Evolutionary conservation across 2,329 filamentous ascomycete species (phyloP).

Genomic region (Corynespora cassiicola): DNA sequence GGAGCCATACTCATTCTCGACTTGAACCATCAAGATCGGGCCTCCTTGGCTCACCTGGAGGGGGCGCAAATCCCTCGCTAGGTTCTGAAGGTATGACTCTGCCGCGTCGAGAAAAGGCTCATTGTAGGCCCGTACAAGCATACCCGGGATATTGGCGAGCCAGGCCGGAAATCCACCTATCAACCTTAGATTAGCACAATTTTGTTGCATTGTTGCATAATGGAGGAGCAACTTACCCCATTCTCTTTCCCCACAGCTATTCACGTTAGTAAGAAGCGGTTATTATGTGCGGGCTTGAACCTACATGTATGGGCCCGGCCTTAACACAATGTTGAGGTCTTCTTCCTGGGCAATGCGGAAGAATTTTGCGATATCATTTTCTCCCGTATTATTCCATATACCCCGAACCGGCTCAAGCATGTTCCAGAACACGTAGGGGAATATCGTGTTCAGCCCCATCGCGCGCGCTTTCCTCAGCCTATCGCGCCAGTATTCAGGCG

Average conservation of each 20-base stretch:
- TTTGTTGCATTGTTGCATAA: too few relatives aligned
- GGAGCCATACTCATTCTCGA: conserved; percentile 61
- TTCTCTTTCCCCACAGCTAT: conserved; percentile 57
- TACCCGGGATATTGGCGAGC: conserved; percentile 49
- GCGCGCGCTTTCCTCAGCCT: conserved; percentile 52
- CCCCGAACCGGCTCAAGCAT: conserved; percentile 52
- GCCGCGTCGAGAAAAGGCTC: conserved; percentile 48
- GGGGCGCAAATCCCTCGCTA: conserved; percentile 45
- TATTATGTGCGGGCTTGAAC: too few relatives aligned
- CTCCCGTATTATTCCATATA: conserved; percentile 45
- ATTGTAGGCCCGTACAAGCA: conserved; percentile 53
- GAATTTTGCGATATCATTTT: conserved; percentile 58
- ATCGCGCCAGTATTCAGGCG: conserved; percentile 55
- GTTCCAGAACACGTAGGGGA: conserved; percentile 61
- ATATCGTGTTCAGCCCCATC: conserved; percentile 60
- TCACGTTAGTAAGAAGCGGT: too few relatives aligned
- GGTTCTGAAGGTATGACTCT: conserved; percentile 46
- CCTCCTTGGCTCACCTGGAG: conserved; percentile 53
- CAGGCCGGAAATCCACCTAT: conserved; percentile 56
- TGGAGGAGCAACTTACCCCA: too few relatives aligned
- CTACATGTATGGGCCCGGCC: conserved; percentile 59
- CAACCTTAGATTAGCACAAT: too few relatives aligned
- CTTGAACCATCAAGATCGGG: conserved; percentile 58
- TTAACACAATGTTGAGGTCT: conserved; percentile 54
- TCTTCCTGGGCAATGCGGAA: conserved; percentile 56